Conservation (phyloP, 1,284 basidiomycete genomes). For the Xerocomus nothofagi region DNA sequence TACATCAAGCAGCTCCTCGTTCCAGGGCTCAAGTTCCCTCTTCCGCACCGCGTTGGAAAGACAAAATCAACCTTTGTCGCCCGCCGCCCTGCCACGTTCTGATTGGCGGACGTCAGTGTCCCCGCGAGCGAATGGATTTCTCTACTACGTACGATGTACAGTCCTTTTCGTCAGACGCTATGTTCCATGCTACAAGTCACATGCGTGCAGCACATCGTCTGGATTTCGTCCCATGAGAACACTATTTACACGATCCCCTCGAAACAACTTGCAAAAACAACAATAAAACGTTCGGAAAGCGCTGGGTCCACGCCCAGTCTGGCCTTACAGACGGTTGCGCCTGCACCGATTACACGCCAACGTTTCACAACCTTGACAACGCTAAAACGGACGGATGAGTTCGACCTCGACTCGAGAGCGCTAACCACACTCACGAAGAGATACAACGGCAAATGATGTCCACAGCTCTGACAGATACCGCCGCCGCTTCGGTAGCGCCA, state of each 20-base stretch:
- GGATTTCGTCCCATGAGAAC: neutral
- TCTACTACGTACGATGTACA: conserved; percentile 5
- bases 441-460: conserved; percentile 28
- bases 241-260: neutral
- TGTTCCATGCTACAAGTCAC: conserved; percentile 15
- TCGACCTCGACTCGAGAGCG: neutral
- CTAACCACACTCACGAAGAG: conserved; percentile 38
- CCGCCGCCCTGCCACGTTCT: conserved; percentile 70
- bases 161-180: conserved; percentile 4
- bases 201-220: conserved; percentile 1
- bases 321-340: conserved; percentile 32
- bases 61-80: conserved; percentile 73
- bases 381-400: conserved; percentile 22
- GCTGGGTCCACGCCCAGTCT: neutral
- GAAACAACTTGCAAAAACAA: neutral
- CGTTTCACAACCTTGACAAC: conserved; percentile 36
- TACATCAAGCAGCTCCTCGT: conserved; percentile 97
- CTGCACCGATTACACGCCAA: conserved; percentile 36
- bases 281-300: neutral
- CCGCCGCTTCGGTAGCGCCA: conserved; percentile 34
- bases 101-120: conserved; percentile 13
- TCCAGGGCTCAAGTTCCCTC: conserved; percentile 95
- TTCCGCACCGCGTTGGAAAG: conserved; percentile 88
- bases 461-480: conserved; percentile 38
- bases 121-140: neutral